Conservation (phyloP, 495 filamentous ascomycete species). For the Talaromyces liani region DNA sequence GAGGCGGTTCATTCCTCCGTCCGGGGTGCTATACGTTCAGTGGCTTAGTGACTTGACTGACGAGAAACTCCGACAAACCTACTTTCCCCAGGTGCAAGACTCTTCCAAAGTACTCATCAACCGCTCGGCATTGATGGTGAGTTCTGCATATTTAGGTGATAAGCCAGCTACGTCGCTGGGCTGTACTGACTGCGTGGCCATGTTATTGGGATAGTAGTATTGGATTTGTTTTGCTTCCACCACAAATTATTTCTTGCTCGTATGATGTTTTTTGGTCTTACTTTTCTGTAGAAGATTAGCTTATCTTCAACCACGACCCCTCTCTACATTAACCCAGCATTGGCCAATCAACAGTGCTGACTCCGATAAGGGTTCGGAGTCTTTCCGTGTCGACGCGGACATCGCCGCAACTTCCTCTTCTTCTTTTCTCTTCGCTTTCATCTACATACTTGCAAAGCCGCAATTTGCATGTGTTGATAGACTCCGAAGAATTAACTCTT, state of each 20-base stretch:
- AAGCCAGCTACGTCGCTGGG: background rate
- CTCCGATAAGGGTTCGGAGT: no score
- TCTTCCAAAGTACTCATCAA: conserved; percentile 28
- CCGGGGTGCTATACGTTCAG: conserved; percentile 11
- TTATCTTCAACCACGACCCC: no score
- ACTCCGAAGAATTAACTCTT: no score
- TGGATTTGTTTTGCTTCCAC: background rate
- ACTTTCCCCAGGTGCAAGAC: conserved; percentile 31
- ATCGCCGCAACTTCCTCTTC: no score
- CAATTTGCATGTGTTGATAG: no score
- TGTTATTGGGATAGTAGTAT: background rate
- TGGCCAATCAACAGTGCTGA: no score
- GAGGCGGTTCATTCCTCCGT: conserved; percentile 56
- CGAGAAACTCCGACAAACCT: conserved; percentile 15
- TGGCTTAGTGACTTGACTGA: conserved; percentile 2
- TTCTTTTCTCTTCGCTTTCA: no score
- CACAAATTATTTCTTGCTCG: background rate
- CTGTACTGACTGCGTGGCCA: background rate
- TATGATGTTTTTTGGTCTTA: background rate
- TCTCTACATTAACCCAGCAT: no score
- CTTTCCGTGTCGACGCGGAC: no score
- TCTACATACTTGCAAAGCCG: no score
- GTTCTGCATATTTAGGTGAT: conserved; percentile 11
- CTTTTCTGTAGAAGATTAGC: background rate
- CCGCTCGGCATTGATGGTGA: conserved; percentile 25